Evolutionary conservation across 2,329 filamentous ascomycete species (phyloP).

Genomic region (Aspergillus quadrilineatus): DNA sequence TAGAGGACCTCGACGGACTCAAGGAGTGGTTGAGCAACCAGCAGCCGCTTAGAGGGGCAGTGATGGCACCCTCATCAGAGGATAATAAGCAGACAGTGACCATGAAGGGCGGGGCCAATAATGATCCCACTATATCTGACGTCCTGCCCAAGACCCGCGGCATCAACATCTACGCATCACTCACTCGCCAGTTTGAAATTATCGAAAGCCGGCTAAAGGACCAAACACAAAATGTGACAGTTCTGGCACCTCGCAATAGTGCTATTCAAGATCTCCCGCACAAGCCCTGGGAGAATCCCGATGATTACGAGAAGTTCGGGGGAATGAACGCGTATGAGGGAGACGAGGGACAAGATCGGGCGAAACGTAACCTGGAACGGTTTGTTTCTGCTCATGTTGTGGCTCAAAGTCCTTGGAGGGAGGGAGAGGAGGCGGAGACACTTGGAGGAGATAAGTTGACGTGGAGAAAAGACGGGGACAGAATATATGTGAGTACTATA

Average conservation of each 20-base stretch:
- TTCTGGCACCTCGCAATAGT: slow-evolving; percentile 83
- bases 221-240: slow-evolving; percentile 68
- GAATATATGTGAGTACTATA: slow-evolving; percentile 57
- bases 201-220: slow-evolving; percentile 69
- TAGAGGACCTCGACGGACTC: slow-evolving; percentile 16
- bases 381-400: slow-evolving; percentile 90
- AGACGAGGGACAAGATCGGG: slow-evolving; percentile 69
- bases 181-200: slow-evolving; percentile 72
- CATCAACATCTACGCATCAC: slow-evolving; percentile 80
- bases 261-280: slow-evolving; percentile 74
- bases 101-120: slow-evolving; percentile 24
- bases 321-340: slow-evolving; percentile 70
- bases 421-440: slow-evolving; percentile 65
- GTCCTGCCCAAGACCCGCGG: slow-evolving; percentile 75
- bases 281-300: slow-evolving; percentile 70
- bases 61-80: slow-evolving; percentile 24
- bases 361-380: slow-evolving; percentile 69
- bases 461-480: slow-evolving; percentile 71
- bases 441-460: slow-evolving; percentile 70
- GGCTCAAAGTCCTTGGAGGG: slow-evolving; percentile 70
- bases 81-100: slow-evolving; percentile 1
- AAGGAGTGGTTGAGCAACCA: slow-evolving; percentile 24
- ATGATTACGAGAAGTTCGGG: slow-evolving; percentile 69
- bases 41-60: slow-evolving; percentile 26
- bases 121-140: slow-evolving; percentile 72